Evolutionary conservation across 163 green algal genomes (phyloP).

Genomic region (Scenedesmus sp.): DNA sequence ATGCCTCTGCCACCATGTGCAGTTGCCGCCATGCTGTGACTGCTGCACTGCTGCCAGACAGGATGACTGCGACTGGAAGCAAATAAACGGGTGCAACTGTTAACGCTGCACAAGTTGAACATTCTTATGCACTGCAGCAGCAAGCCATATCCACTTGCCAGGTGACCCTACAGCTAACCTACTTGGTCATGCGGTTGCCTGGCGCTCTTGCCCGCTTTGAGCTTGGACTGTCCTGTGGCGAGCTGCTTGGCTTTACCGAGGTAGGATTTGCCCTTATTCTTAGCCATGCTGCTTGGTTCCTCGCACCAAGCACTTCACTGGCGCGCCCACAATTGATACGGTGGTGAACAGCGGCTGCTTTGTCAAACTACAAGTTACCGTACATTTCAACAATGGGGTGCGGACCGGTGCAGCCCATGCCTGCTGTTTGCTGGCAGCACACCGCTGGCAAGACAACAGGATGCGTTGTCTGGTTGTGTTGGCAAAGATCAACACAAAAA

Average conservation of each 20-base stretch:
- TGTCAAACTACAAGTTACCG: neutral
- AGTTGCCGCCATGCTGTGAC: neutral
- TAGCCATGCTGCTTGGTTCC: neutral
- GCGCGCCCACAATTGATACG: neutral
- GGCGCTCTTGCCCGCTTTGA: neutral
- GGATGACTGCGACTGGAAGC: neutral
- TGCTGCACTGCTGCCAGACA: neutral
- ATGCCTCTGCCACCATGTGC: neutral
- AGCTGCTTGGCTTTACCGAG: constrained; percentile 7
- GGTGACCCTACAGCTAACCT: neutral
- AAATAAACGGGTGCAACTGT: neutral
- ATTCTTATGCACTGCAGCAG: neutral
- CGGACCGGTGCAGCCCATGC: neutral
- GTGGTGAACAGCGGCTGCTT: neutral
- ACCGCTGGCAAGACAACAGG: neutral
- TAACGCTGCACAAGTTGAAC: neutral
- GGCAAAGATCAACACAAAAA: neutral
- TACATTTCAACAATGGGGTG: neutral
- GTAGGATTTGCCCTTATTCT: constrained; percentile 13
- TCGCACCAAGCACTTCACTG: neutral
- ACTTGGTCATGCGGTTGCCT: neutral
- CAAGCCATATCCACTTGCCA: neutral
- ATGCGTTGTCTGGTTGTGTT: neutral
- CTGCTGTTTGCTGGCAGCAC: constrained; percentile 1
- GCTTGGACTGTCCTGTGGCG: neutral